Percentiles rank a stretch among this genome's conserved stretches.
These are phyloP conservation scores for Rhododendron mucronatum DNA, from an alignment of 148 eudicot species.

Conservation along the genomic window DNA sequence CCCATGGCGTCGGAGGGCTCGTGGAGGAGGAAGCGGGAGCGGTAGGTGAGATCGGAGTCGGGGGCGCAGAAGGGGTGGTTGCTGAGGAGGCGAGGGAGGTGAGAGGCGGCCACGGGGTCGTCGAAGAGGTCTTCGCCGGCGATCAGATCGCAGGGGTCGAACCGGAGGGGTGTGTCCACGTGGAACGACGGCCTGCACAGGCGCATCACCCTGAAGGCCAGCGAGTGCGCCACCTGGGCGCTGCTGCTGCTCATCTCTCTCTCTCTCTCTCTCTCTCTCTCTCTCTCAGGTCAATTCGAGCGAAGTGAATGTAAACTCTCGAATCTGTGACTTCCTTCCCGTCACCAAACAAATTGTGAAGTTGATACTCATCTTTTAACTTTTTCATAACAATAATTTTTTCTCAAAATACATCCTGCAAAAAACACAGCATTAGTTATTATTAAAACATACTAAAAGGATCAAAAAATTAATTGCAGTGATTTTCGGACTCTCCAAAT, in stretches of 20 bases:
- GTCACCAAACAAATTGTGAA: no score
- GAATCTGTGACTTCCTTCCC: no score
- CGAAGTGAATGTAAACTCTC: no score
- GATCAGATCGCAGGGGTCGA: conserved; percentile 78
- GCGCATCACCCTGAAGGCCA: conserved; percentile 95
- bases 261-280: conserved; percentile 7
- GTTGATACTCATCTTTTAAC: no score
- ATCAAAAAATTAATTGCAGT: no score
- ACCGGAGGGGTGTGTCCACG: conserved; percentile 70
- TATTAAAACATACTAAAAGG: no score
- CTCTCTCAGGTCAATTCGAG: conserved; percentile 1
- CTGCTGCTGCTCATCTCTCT: conserved; percentile 31
- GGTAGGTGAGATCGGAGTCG: conserved; percentile 54
- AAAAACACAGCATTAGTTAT: no score
- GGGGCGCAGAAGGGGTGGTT: conserved; percentile 15
- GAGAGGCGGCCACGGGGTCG: conserved; percentile 37
- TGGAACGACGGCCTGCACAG: conserved; percentile 86
- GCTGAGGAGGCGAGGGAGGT: conserved; percentile 37
- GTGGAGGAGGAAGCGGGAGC: conserved; percentile 58
- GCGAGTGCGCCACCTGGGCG: conserved; percentile 50
- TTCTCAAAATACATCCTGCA: no score
- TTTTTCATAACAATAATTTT: no score
- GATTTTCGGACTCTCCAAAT: no score
- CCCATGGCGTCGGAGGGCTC: conserved; percentile 64
- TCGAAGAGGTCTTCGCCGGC: conserved; percentile 77